Percentiles rank a stretch among this genome's conserved stretches.
Conservation (phyloP, 805 yeast genomes). For the Lipomyces kockii region DNA sequence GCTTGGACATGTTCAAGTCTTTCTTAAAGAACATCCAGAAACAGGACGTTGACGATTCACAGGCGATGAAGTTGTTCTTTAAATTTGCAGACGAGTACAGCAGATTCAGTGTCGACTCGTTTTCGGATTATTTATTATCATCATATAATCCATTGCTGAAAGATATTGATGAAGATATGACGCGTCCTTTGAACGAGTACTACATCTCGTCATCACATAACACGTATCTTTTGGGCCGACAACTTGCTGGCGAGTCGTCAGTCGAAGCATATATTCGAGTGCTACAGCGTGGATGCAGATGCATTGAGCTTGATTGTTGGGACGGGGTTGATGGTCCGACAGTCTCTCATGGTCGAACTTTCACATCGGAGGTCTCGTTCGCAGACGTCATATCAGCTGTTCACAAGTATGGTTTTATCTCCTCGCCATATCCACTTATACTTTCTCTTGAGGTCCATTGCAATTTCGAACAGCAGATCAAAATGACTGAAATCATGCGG, state of each 20-base stretch:
- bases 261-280: constrained; percentile 88
- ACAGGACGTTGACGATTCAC: constrained; percentile 48
- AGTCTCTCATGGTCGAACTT: constrained; percentile 86
- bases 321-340: constrained; percentile 73
- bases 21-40: constrained; percentile 58
- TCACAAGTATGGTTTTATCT: constrained; percentile 83
- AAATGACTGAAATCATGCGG: constrained; percentile 57
- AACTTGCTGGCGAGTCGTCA: constrained; percentile 83
- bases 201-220: constrained; percentile 93
- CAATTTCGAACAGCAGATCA: constrained; percentile 65
- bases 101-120: constrained; percentile 41
- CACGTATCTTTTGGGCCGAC: constrained; percentile 87
- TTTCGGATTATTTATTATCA: constrained; percentile 50
- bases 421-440: constrained; percentile 83
- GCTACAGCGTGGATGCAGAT: constrained; percentile 88
- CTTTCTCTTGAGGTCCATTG: constrained; percentile 87
- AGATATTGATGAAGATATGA: constrained; percentile 49
- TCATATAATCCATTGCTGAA: constrained; percentile 38
- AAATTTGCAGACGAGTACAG: constrained; percentile 45
- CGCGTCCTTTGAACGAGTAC: constrained; percentile 80
- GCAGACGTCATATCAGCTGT: constrained; percentile 72
- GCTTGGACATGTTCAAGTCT: constrained; percentile 25
- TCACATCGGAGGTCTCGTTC: constrained; percentile 75
- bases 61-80: constrained; percentile 47
- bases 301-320: constrained; percentile 96